A percentile compares a stretch with the other conserved stretches of the same genome.
phyloP scores from a whole-genome alignment of 495 filamentous ascomycete species.

The Chaetomium fimeti region DNA sequence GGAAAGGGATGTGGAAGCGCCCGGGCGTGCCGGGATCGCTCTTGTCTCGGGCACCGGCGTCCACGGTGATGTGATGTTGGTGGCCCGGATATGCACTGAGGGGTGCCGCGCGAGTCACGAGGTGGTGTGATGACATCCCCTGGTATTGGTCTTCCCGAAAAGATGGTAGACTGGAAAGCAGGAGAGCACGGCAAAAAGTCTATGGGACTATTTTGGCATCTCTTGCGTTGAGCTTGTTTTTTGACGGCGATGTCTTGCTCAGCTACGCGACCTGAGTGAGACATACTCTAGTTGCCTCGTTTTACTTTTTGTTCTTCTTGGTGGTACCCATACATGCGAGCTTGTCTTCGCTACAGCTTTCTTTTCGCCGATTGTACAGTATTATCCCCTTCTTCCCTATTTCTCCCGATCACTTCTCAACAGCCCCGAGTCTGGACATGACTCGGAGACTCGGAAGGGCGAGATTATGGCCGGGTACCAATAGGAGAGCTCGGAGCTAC shows the following conservation, averaged over 20 bases:
- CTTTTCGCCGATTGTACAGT: no score
- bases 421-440: not conserved
- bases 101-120: not conserved
- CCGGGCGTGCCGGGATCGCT: not conserved
- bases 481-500: constrained; percentile 17
- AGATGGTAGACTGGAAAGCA: not conserved
- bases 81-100: constrained; percentile 4
- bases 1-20: not conserved
- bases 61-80: not conserved
- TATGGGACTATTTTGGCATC: not conserved
- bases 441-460: not conserved
- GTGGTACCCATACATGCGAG: no score
- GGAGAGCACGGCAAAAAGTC: not conserved
- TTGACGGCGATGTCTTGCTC: not conserved
- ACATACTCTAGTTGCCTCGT: not conserved
- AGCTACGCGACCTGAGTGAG: no score
- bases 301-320: no score
- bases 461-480: not conserved
- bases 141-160: not conserved
- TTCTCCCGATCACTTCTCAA: no score
- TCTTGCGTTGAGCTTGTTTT: not conserved
- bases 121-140: not conserved
- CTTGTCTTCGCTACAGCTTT: no score
- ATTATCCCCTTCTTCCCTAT: no score
- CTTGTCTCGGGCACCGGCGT: constrained; percentile 13